A percentile compares a stretch with the other conserved stretches of the same genome.
phyloP scores from a whole-genome alignment of 495 filamentous ascomycete species.

The Neurospora sp. region DNA sequence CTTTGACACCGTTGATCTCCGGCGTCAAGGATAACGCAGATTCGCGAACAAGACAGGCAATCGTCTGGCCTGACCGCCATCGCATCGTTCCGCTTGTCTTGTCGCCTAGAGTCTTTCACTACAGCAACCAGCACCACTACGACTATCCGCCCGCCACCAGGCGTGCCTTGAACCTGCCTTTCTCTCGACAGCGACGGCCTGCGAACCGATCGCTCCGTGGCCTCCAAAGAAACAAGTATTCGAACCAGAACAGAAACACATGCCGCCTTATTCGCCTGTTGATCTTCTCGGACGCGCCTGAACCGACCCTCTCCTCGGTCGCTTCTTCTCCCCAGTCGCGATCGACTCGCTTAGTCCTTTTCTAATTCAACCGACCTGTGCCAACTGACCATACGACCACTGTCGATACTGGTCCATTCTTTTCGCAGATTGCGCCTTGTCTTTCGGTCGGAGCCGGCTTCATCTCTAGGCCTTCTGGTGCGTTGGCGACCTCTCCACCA shows the following conservation, averaged over 20 bases:
- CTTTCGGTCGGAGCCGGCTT: neutral
- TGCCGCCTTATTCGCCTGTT: slow-evolving; percentile 10
- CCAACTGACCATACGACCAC: neutral
- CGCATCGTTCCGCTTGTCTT: neutral
- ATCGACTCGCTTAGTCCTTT: neutral
- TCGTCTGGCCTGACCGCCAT: neutral
- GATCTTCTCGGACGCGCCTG: slow-evolving; percentile 10
- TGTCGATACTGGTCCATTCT: neutral
- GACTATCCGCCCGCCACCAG: neutral
- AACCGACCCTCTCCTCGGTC: slow-evolving; percentile 8
- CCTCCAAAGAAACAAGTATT: neutral
- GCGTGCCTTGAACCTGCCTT: neutral
- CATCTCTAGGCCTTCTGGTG: neutral
- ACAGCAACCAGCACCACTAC: neutral
- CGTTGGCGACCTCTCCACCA: neutral
- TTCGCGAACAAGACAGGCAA: neutral
- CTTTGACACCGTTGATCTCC: neutral
- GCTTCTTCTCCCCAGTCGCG: neutral
- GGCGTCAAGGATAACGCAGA: neutral
- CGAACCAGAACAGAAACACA: slow-evolving; percentile 1
- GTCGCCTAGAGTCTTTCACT: neutral
- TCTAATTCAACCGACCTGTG: neutral
- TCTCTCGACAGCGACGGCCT: neutral
- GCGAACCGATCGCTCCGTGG: neutral
- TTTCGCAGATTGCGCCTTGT: neutral